These are phyloP conservation scores for Boletus subparvulus DNA, from an alignment of 768 basidiomycete genomes.

Conservation along the genomic window DNA sequence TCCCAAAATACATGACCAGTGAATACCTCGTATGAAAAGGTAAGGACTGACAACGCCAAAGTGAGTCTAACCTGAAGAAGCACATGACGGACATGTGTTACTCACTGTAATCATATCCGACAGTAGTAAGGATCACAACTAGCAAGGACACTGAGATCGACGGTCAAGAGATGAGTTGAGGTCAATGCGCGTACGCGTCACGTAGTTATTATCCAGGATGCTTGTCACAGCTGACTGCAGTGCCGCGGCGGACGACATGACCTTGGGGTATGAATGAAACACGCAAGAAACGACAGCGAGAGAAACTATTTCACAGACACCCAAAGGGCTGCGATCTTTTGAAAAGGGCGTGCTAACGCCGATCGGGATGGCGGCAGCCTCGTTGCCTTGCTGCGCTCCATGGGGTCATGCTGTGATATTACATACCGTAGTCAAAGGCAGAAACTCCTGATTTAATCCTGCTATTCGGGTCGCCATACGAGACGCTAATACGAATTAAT, in stretches of 20 bases:
- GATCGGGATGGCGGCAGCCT: neutral
- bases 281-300: neutral
- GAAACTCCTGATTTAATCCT: no score
- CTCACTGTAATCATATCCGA: constrained; percentile 11
- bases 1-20: neutral
- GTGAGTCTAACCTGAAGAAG: neutral
- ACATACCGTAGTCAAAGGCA: neutral
- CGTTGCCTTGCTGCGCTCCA: no score
- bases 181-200: neutral
- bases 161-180: neutral
- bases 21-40: constrained; percentile 8
- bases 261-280: neutral
- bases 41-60: constrained; percentile 1
- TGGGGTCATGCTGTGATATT: neutral
- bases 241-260: neutral
- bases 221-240: neutral
- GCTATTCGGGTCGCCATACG: no score
- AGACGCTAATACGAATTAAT: neutral
- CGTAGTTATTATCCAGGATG: neutral
- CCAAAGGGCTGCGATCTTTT: neutral
- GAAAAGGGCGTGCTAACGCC: no score
- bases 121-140: constrained; percentile 4
- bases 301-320: neutral
- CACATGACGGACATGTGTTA: neutral
- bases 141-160: neutral